Conservation (phyloP, 192 early-diverging fungal genomes). For the Phycomyces blakesleeanus region DNA sequence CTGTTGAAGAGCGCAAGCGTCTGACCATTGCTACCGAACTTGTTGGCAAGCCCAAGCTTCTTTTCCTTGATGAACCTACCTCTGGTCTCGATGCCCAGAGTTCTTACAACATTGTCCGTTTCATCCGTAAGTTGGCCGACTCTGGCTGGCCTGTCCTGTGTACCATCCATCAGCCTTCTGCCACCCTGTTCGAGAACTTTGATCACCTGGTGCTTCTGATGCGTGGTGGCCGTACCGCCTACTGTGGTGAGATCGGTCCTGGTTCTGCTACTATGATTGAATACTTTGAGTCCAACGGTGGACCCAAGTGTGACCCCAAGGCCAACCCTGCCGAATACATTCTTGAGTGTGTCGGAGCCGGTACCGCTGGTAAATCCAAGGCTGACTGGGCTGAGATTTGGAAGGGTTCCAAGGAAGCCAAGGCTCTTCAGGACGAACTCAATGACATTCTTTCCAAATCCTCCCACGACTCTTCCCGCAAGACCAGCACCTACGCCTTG, state of each 20-base stretch:
- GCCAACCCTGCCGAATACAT: constrained; percentile 89
- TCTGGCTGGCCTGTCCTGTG: constrained; percentile 69
- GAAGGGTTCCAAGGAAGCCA: constrained; percentile 55
- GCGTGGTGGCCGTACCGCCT: constrained; percentile 73
- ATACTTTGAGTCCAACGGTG: constrained; percentile 77
- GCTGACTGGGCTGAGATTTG: constrained; percentile 77
- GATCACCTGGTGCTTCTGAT: constrained; percentile 76
- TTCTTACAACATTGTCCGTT: constrained; percentile 74
- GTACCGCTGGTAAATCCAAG: constrained; percentile 33
- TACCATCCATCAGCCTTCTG: constrained; percentile 86
- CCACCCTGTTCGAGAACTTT: constrained; percentile 81
- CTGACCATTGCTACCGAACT: constrained; percentile 85
- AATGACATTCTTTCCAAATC: constrained; percentile 37
- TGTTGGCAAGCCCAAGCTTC: constrained; percentile 69
- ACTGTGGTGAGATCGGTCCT: constrained; percentile 75
- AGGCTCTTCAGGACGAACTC: constrained; percentile 45
- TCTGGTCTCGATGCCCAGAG: constrained; percentile 80
- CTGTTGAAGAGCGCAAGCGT: constrained; percentile 84
- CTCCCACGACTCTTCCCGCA: constrained; percentile 5
- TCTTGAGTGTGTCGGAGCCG: constrained; percentile 74
- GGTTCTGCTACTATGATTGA: constrained; percentile 60
- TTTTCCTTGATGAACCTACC: constrained; percentile 91
- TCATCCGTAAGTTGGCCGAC: constrained; percentile 61
- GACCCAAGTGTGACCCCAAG: constrained; percentile 54
- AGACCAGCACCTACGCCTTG: constrained; percentile 14